A percentile compares a stretch with the other conserved stretches of the same genome.
These are phyloP conservation scores for Salvia splendens DNA, from an alignment of 257 asterid species.

Conservation along the genomic window DNA sequence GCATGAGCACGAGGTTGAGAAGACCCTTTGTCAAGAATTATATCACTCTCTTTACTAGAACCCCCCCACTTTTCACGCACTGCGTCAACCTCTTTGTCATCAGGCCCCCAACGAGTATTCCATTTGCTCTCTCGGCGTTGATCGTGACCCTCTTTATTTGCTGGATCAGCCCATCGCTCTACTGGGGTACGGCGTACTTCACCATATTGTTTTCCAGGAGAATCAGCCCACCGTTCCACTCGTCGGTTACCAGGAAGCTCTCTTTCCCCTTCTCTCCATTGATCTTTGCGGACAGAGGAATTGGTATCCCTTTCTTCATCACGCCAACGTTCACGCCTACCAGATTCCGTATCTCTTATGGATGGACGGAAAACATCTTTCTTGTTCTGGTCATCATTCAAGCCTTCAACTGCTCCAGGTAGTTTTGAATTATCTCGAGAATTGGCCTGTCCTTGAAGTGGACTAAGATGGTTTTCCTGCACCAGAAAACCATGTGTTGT, in stretches of 20 bases:
- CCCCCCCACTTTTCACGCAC: constrained; percentile 77
- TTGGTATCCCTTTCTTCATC: constrained; percentile 96
- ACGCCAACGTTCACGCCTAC: constrained; percentile 89
- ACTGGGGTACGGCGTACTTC: constrained; percentile 72
- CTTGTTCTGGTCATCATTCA: constrained; percentile 60
- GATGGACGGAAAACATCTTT: constrained; percentile 97
- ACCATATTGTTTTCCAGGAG: constrained; percentile 68
- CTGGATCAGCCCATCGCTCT: constrained; percentile 78
- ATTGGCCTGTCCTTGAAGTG: constrained; percentile 44
- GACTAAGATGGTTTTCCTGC: constrained; percentile 62
- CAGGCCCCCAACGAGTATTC: constrained; percentile 95
- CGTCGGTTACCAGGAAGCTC: constrained; percentile 63
- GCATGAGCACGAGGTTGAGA: constrained; percentile 50
- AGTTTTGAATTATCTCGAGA: constrained; percentile 51
- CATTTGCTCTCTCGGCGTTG: constrained; percentile 94
- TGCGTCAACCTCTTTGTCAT: constrained; percentile 56
- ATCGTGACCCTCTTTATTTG: constrained; percentile 73
- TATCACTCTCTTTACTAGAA: constrained; percentile 58
- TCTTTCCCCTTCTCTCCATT: constrained; percentile 93
- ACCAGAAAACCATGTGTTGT: constrained; percentile 2
- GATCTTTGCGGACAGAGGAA: constrained; percentile 70
- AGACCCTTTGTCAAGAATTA: constrained; percentile 57
- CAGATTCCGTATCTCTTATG: constrained; percentile 70
- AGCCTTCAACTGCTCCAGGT: constrained; percentile 55
- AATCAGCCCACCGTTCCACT: constrained; percentile 71